Evolutionary conservation across 164 flowering plant genomes (phyloP).

Genomic region (Nymphaea colorata): DNA sequence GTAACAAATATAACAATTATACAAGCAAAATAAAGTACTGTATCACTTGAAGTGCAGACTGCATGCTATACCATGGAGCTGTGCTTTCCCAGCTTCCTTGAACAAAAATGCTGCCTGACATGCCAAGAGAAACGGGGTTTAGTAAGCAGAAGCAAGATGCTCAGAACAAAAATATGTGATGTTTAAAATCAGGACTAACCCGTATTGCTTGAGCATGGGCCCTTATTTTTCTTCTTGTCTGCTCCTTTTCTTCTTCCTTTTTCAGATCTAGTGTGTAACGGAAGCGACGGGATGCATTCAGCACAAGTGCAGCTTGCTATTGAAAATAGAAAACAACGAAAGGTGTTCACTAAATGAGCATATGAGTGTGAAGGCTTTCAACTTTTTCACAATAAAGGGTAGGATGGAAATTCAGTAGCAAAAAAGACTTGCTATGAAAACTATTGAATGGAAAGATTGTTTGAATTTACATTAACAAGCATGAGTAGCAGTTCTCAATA

Average conservation of each 20-base stretch:
- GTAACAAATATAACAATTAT: no score
- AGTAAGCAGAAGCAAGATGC: neutral
- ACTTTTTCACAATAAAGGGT: neutral
- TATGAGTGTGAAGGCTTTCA: neutral
- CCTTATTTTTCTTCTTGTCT: constrained; percentile 61
- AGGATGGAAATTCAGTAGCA: neutral
- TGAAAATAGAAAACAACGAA: constrained; percentile 2
- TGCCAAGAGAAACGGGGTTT: constrained; percentile 1
- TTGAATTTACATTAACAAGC: no score
- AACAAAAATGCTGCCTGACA: constrained; percentile 85
- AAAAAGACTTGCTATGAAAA: neutral
- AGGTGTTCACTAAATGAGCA: neutral
- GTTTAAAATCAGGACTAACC: constrained; percentile 22
- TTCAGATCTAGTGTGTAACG: constrained; percentile 94
- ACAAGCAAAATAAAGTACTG: no score
- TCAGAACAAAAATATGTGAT: neutral
- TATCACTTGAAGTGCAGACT: neutral
- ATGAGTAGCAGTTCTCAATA: neutral
- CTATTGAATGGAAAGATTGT: no score
- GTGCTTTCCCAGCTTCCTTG: constrained; percentile 44
- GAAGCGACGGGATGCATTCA: constrained; percentile 96
- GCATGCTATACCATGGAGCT: neutral
- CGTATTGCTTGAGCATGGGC: constrained; percentile 89
- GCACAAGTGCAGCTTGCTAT: constrained; percentile 95
- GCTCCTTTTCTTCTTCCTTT: constrained; percentile 68